Base-by-base conservation (phyloP, 257 asterid species). In the Rhazya stricta region DNA sequence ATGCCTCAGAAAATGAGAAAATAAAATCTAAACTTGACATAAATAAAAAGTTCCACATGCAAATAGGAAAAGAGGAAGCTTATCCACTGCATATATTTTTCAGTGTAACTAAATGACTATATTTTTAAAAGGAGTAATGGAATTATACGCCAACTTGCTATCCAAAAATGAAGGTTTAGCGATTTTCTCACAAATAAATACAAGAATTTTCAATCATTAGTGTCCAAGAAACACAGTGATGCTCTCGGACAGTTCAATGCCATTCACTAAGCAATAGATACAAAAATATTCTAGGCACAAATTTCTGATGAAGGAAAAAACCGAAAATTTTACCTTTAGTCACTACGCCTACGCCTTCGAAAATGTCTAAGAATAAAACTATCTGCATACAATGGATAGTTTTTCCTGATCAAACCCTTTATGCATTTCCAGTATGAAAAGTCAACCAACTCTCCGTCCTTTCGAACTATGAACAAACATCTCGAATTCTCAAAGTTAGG, bases 341-440 rank as follows among this genome's bases (percentile, higher is more conserved):
- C 83, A n/a, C 37, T 75, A 61, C 84, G 88, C 74, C 88, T 84
- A 43, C 90, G 85, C 86, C 65, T 85, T 81, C 91, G 83, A 83
- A 95, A 91, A 84, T 95, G 98, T 81, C 89, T 83, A 79, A 95
- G 86, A 77, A 95, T 92, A 71, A 95, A 95, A 85, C 88, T 91
- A 77, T 92, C 97, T 0, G 99, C 98, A 65, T 92, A 89, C 27
- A 92, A 89, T 71, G 98, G 99, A 84, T 91, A 95, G 39, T 91
- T 92, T 76, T 85, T 91, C 75, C 89, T 87, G 85, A 95, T 89
- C 85, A 92, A 81, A 45, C 97, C 98, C 85, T 90, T 92, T 76
- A 95, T 86, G 88, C 99, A 92, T 89, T 95, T 95, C 99, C 99
- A 92, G 83, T 87, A 95, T 2, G 99, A 95, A 73, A 95, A 92